A percentile compares a stretch with the other conserved stretches of the same genome.
phyloP scores from a whole-genome alignment of 805 yeast species.

The Grigorovia jiainica region DNA sequence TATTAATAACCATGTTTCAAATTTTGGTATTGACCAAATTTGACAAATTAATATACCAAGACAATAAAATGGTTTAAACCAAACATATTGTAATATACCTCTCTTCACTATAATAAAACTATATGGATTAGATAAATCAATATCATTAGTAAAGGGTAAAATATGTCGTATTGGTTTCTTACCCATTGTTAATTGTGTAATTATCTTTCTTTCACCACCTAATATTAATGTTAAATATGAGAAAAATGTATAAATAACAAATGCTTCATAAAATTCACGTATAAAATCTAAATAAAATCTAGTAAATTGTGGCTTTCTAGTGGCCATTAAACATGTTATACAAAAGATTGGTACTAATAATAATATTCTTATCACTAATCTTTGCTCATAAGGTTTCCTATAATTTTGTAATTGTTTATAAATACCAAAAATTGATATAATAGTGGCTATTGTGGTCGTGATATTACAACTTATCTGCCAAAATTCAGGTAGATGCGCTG shows the following conservation, averaged over 20 bases:
- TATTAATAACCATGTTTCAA: constrained; percentile 48
- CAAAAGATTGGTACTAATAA: constrained; percentile 77
- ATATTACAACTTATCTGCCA: constrained; percentile 18
- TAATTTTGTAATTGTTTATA: constrained; percentile 56
- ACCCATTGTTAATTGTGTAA: constrained; percentile 47
- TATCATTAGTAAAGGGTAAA: constrained; percentile 36
- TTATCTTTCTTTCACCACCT: constrained; percentile 87
- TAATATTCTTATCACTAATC: constrained; percentile 74
- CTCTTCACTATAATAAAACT: constrained; percentile 70
- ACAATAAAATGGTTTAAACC: constrained; percentile 85
- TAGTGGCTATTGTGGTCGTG: constrained; percentile 25
- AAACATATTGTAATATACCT: constrained; percentile 86
- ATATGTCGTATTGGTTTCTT: constrained; percentile 61
- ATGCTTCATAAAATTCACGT: constrained; percentile 89
- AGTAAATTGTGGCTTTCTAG: constrained; percentile 39
- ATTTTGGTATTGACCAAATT: constrained; percentile 37
- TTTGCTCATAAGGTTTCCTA: constrained; percentile 80
- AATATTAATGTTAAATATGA: constrained; percentile 69
- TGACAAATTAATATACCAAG: constrained; percentile 39
- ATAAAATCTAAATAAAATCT: constrained; percentile 53
- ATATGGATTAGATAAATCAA: constrained; percentile 82
- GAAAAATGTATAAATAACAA: constrained; percentile 89
- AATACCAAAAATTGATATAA: constrained; percentile 39
- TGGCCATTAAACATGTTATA: constrained; percentile 51
- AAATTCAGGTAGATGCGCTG: constrained; percentile 16